A percentile compares a stretch with the other conserved stretches of the same genome.
These are phyloP conservation scores for Millerago galiae DNA, from an alignment of 805 yeast genomes.

Conservation along the genomic window DNA sequence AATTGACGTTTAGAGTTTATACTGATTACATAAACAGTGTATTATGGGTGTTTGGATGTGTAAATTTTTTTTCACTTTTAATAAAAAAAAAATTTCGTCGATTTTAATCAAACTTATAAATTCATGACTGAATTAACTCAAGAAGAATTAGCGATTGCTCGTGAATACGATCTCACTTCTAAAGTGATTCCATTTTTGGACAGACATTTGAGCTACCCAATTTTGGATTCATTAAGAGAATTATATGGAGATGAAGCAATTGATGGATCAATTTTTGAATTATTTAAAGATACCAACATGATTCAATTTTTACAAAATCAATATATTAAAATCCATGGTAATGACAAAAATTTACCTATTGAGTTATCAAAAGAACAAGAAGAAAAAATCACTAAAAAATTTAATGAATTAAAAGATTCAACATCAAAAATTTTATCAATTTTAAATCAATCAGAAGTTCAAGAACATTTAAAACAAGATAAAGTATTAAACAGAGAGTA, in stretches of 20 bases:
- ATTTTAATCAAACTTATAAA: neutral
- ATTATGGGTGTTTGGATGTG: no score
- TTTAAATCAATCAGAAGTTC: slow-evolving; percentile 43
- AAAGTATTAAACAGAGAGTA: slow-evolving; percentile 45
- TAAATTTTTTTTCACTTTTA: no score
- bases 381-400: slow-evolving; percentile 25
- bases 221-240: slow-evolving; percentile 41
- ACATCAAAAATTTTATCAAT: slow-evolving; percentile 41
- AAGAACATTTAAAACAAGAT: slow-evolving; percentile 47
- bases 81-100: slow-evolving; percentile 8
- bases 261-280: slow-evolving; percentile 41
- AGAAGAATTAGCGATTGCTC: slow-evolving; percentile 36
- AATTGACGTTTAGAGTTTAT: no score
- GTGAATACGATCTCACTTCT: slow-evolving; percentile 46
- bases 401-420: slow-evolving; percentile 32
- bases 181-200: slow-evolving; percentile 54
- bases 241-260: slow-evolving; percentile 40
- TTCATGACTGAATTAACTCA: slow-evolving; percentile 21
- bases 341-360: slow-evolving; percentile 30
- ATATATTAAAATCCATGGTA: slow-evolving; percentile 36
- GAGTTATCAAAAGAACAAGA: slow-evolving; percentile 35
- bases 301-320: slow-evolving; percentile 41
- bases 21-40: no score
- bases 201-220: slow-evolving; percentile 50
- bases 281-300: slow-evolving; percentile 55